Evolutionary conservation across 306 rosid species (phyloP), one percentile per base, ranked within the genome.

Genomic region (Prunus salicina): DNA sequence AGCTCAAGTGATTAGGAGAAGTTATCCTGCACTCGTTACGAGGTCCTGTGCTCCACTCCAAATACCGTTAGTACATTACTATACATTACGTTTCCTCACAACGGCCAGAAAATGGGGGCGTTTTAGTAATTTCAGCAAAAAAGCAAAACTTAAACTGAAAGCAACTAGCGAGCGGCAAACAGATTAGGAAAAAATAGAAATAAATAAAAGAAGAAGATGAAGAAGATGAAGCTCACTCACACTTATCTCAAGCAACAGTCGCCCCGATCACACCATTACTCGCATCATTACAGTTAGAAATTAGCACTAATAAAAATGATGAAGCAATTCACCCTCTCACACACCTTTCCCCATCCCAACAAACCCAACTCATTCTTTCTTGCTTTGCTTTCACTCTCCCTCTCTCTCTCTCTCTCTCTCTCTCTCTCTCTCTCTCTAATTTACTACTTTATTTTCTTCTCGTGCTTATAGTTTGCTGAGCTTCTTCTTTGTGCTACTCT

Each of bases 301-400:
- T 38, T 38, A 38, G 2, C 43, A 38, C 9, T 6, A 38, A 38
- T 34, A 6, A 38, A 6, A 38, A 38, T 6, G 43, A 38, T 38
- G 43, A 38, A 38, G 9, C 43, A 7, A 0, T 12, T 12, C 55
- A 24, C 49, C n/a, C 62, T 71, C 69, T 18, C 63, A 28, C 63
- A 49, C 55, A 18, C 53, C 32, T 20, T 30, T 34, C 55, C 53
- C 15, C 61, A 24, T 43, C 4, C 65, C 41, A 24, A 14, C 57
- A 34, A 55, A 22, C 6, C 84, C 76, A 75, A 41, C 50, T 68
- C 71, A 12, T 43, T 80, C 80, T 51, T 28, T 62, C 53, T 87
- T 76, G 64, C 90, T 87, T 84, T 81, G 84, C 79, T 79, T 84
- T 80, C 81, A 84, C 87, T 85, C 80, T 79, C 77, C 67, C 78